phyloP scores from a whole-genome alignment of 202 grass and related monocot species.

The Zizania palustris region DNA sequence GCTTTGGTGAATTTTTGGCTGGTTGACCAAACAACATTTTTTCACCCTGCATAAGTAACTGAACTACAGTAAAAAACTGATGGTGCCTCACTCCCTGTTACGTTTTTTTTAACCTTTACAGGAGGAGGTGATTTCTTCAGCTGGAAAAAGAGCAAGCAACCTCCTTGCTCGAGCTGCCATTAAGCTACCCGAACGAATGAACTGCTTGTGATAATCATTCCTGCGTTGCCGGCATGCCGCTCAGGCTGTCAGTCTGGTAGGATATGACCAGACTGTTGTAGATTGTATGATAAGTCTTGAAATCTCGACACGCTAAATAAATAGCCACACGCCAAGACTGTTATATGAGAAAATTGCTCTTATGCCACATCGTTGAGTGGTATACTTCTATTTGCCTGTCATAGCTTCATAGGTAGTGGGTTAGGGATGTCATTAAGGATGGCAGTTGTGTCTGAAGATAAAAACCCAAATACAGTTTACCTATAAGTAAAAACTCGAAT shows the following conservation, averaged over 20 bases:
- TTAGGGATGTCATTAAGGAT: too few species aligned
- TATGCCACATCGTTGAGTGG: too few species aligned
- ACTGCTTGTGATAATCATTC: constrained; percentile 38
- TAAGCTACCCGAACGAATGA: constrained; percentile 76
- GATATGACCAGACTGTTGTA: not conserved
- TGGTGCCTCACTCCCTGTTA: not conserved
- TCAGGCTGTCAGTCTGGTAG: too few species aligned
- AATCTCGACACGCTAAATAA: not conserved
- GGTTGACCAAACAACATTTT: not conserved
- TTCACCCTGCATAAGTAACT: not conserved
- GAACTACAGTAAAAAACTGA: not conserved
- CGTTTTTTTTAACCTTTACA: constrained; percentile 28
- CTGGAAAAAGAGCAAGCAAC: constrained; percentile 55
- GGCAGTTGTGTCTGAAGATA: too few species aligned
- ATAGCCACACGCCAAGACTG: not conserved
- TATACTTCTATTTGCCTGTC: too few species aligned
- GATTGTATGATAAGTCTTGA: not conserved
- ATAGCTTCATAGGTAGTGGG: too few species aligned
- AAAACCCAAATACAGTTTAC: too few species aligned
- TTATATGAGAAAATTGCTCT: too few species aligned
- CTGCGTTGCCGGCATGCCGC: not conserved
- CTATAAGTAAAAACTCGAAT: too few species aligned
- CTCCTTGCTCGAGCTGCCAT: constrained; percentile 69
- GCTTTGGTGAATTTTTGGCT: not conserved
- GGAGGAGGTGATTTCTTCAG: constrained; percentile 64